Percentiles rank a stretch among this genome's conserved stretches.
Conservation (phyloP, 2,329 filamentous ascomycete genomes). For the Cladosporium sp. region DNA sequence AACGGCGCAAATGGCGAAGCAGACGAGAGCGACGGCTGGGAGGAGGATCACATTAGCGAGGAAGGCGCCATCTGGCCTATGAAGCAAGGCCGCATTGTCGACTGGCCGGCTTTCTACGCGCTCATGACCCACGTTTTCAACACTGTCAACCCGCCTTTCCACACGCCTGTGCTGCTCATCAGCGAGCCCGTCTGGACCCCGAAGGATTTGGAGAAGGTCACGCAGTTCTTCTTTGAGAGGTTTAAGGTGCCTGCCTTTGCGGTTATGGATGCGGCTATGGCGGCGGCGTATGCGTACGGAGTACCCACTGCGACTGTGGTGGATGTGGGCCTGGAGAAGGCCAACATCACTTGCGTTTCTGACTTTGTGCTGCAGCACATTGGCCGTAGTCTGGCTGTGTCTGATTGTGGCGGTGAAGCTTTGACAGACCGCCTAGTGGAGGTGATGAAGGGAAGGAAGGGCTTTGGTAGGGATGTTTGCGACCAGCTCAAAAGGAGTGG, state of each 20-base stretch:
- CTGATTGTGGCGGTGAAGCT: slow-evolving; percentile 79
- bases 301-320: slow-evolving; percentile 80
- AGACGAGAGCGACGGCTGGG: slow-evolving; percentile 68
- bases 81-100: slow-evolving; percentile 74
- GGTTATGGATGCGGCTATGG: slow-evolving; percentile 84
- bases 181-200: slow-evolving; percentile 88
- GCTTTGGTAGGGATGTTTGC: slow-evolving; percentile 63
- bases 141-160: slow-evolving; percentile 84
- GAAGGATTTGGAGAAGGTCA: slow-evolving; percentile 81
- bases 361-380: slow-evolving; percentile 77
- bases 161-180: slow-evolving; percentile 90
- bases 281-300: slow-evolving; percentile 79
- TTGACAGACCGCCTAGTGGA: slow-evolving; percentile 75
- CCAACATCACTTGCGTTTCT: slow-evolving; percentile 86
- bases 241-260: slow-evolving; percentile 92
- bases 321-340: slow-evolving; percentile 89
- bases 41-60: slow-evolving; percentile 84
- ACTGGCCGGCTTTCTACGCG: slow-evolving; percentile 92
- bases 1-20: slow-evolving; percentile 37
- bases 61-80: slow-evolving; percentile 92
- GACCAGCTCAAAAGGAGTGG: slow-evolving; percentile 65
- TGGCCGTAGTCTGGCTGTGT: slow-evolving; percentile 61
- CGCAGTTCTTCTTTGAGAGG: slow-evolving; percentile 95
- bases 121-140: slow-evolving; percentile 91
- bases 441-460: slow-evolving; percentile 59